Evolutionary conservation across 805 yeast genomes (phyloP), one percentile per base, ranked within the genome.

Genomic region (Lachancea thermotolerans): DNA sequence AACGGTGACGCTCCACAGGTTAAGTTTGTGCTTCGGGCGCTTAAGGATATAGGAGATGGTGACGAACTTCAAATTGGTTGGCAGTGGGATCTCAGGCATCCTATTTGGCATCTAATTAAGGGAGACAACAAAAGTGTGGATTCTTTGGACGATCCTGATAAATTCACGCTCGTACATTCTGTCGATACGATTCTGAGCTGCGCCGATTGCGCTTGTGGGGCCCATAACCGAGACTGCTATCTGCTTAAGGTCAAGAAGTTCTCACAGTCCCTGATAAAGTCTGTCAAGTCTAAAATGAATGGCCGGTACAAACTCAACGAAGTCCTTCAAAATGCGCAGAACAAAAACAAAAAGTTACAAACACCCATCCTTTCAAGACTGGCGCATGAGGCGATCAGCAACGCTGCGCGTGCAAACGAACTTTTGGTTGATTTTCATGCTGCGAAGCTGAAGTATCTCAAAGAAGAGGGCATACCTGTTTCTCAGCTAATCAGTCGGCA

Each of bases 1-100:
- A 67, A 58, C 4, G 45, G 45, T 18, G 44, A 41, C 8, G 58
- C 66, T 35, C 57, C 70, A 12, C 65, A 68, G 0, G 70, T 85
- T 9, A 74, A 72, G 44, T 80, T 85, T 57, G 69, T 78, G 8
- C 70, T 86, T 9, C 69, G 69, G 27, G 77, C 96, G 0, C 62
- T 72, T 1, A 73, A 69, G 39, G 76, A 77, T 2, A 75, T 90
- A 25, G 69, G 71, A 42, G 63, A 72, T 9, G 88, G 79, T n/a
- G 77, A 80, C 34, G 97, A 90, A 58, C 64, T 91, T 16, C 74
- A 90, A 0, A 63, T 88, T 9, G 77, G 81, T 1, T 91, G 98
- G 98, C 86, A 82, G 48, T 91, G 96, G 95, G 95, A 89, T 58
- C 59, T 65, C 2, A 51, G 68, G 14, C 96, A 89, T 59, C 95